These are phyloP conservation scores for Alternaria consortialis DNA, from an alignment of 2,329 filamentous ascomycete genomes.

Conservation along the genomic window DNA sequence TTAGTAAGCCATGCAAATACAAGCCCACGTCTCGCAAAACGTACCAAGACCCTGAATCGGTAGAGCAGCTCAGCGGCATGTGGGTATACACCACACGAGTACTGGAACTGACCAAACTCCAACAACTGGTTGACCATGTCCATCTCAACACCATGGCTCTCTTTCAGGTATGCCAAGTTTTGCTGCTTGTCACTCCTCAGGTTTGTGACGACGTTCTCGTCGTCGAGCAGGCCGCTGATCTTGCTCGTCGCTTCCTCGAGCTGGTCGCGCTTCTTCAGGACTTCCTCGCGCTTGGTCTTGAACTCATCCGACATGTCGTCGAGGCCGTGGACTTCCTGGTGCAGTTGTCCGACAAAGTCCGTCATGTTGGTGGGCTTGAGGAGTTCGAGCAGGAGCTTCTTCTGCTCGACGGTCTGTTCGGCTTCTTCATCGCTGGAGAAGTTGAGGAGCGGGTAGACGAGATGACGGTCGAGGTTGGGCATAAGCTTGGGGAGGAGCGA, in stretches of 20 bases:
- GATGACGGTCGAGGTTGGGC: conserved; percentile 90
- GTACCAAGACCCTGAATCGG: conserved; percentile 88
- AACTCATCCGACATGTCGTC: conserved; percentile 84
- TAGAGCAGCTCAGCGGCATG: conserved; percentile 92
- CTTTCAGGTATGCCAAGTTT: conserved; percentile 98
- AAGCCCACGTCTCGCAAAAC: conserved; percentile 3
- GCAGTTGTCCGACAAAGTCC: conserved; percentile 92
- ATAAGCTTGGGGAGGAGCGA: conserved; percentile 89
- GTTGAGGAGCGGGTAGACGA: conserved; percentile 96
- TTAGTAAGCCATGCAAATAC: conserved; percentile 3
- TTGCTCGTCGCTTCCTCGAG: conserved; percentile 88
- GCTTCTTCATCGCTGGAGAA: conserved; percentile 85
- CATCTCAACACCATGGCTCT: conserved; percentile 90
- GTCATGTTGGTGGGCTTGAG: conserved; percentile 99
- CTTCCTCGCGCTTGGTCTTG: conserved; percentile 86
- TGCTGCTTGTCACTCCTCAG: conserved; percentile 96
- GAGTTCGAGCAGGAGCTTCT: conserved; percentile 88
- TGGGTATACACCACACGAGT: conserved; percentile 93
- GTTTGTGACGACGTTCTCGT: conserved; percentile 89
- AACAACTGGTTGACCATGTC: conserved; percentile 97
- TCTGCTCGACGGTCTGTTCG: conserved; percentile 76
- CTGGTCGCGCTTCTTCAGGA: conserved; percentile 81
- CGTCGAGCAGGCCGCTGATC: conserved; percentile 84
- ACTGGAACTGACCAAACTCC: conserved; percentile 96
- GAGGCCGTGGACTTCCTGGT: conserved; percentile 86